phyloP scores from a whole-genome alignment of 495 filamentous ascomycete genomes.

The Talaromyces nanjingensis region DNA sequence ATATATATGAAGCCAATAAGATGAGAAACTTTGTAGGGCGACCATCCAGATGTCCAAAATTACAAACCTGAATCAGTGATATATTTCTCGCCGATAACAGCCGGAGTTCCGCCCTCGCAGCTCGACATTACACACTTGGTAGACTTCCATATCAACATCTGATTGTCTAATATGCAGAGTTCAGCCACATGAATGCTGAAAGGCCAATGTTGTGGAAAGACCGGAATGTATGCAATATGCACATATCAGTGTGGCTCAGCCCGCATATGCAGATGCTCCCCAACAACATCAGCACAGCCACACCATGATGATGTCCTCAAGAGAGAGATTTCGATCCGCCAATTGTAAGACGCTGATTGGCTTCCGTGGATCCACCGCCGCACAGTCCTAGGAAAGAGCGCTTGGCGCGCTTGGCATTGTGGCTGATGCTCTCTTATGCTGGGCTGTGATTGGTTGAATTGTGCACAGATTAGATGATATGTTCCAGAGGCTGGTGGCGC shows the following conservation, averaged over 20 bases:
- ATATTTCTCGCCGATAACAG: not conserved
- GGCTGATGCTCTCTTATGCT: not conserved
- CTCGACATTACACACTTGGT: not conserved
- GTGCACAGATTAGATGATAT: not conserved
- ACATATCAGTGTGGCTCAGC: not conserved
- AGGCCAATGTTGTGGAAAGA: not conserved
- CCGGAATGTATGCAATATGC: not conserved
- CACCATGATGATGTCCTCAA: not conserved
- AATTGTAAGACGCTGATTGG: not conserved
- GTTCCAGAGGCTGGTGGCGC: not conserved
- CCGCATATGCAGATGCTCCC: not conserved
- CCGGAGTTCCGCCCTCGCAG: not conserved
- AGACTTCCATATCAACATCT: not conserved
- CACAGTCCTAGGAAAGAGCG: not conserved
- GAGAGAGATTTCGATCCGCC: not conserved
- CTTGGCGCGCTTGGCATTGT: constrained; percentile 7
- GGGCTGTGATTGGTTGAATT: not conserved
- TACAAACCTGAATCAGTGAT: not conserved
- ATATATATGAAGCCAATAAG: not conserved
- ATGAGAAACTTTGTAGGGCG: not conserved
- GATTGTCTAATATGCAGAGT: not conserved
- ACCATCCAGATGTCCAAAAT: too few species aligned
- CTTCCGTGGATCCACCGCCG: not conserved
- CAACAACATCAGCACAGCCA: not conserved
- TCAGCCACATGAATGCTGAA: not conserved